Evolutionary conservation across 495 filamentous ascomycete species (phyloP).

Genomic region (Chaetomium fimeti): DNA sequence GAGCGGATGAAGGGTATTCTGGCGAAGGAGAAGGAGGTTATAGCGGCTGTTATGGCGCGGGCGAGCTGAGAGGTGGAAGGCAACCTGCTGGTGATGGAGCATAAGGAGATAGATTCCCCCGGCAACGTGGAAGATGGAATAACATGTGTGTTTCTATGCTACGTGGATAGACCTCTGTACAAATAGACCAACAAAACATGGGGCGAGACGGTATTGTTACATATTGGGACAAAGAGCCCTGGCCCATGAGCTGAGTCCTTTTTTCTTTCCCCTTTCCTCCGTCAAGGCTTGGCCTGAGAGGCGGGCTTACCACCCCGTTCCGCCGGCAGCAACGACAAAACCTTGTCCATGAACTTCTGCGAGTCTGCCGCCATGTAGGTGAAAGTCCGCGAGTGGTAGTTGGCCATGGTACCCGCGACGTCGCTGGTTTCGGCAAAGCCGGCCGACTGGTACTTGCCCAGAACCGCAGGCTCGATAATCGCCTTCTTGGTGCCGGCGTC

Average conservation of each 20-base stretch:
- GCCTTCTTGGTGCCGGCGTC: conserved; percentile 35
- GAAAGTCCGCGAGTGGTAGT: conserved; percentile 34
- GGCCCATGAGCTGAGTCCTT: not conserved
- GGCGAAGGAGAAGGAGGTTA: conserved; percentile 63
- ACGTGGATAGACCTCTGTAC: conserved; percentile 28
- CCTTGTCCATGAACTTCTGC: conserved; percentile 30
- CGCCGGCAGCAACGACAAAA: conserved; percentile 30
- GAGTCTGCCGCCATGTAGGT: conserved; percentile 29
- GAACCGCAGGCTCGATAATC: conserved; percentile 42
- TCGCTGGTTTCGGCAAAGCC: conserved; percentile 35
- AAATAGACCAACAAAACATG: conserved; percentile 23
- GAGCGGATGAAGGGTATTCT: conserved; percentile 66
- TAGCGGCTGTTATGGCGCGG: conserved; percentile 44
- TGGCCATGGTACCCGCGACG: conserved; percentile 35
- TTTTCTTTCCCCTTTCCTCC: not conserved
- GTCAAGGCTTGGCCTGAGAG: conserved; percentile 24
- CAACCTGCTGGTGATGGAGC: not conserved
- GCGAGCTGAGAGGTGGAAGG: not conserved
- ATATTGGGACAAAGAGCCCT: conserved; percentile 9
- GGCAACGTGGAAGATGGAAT: not conserved
- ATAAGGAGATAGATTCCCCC: too few species aligned
- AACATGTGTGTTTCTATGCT: conserved; percentile 25
- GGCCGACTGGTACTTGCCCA: conserved; percentile 42
- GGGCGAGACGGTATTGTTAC: conserved; percentile 26
- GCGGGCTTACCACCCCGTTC: conserved; percentile 14